A percentile compares a stretch with the other conserved stretches of the same genome.
phyloP scores from a whole-genome alignment of 495 filamentous ascomycete genomes.

The Penicillium psychrofluorescens region DNA sequence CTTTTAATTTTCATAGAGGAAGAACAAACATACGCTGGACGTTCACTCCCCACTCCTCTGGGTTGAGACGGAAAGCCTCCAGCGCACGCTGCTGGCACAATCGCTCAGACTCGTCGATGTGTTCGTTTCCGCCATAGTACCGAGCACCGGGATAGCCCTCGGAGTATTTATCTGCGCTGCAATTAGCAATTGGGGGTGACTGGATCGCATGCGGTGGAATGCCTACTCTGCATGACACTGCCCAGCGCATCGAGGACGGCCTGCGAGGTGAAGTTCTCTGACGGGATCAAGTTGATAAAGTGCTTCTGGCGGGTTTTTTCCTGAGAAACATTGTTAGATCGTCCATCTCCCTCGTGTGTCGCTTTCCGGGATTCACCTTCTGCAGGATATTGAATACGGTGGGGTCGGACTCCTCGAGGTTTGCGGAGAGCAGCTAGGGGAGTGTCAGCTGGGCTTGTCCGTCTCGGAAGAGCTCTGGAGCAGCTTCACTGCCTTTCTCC shows the following conservation, averaged over 20 bases:
- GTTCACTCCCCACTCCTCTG: slow-evolving; percentile 94
- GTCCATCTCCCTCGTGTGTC: no score
- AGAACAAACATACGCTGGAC: slow-evolving; percentile 66
- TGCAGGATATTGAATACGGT: slow-evolving; percentile 79
- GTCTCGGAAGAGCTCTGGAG: no score
- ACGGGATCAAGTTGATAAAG: slow-evolving; percentile 97
- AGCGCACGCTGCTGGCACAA: slow-evolving; percentile 86
- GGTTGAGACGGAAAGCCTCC: slow-evolving; percentile 73
- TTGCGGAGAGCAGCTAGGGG: slow-evolving; percentile 66
- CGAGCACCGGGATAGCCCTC: slow-evolving; percentile 95
- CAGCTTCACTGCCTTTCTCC: no score
- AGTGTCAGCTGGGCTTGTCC: no score
- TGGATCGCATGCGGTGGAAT: no score
- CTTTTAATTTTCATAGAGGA: neutral
- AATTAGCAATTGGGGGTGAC: slow-evolving; percentile 1
- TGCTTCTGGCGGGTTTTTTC: slow-evolving; percentile 94
- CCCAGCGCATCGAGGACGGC: slow-evolving; percentile 93
- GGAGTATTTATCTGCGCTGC: slow-evolving; percentile 84
- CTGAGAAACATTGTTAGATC: slow-evolving; percentile 30
- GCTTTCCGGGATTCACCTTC: slow-evolving; percentile 50
- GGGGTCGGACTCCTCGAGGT: slow-evolving; percentile 80
- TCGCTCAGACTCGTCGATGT: slow-evolving; percentile 84
- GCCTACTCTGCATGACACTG: slow-evolving; percentile 95
- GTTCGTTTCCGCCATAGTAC: slow-evolving; percentile 96
- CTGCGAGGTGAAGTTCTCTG: slow-evolving; percentile 98